phyloP scores from a whole-genome alignment of 2,329 filamentous ascomycete species.

The Nannizziopsis arthrosporioides region DNA sequence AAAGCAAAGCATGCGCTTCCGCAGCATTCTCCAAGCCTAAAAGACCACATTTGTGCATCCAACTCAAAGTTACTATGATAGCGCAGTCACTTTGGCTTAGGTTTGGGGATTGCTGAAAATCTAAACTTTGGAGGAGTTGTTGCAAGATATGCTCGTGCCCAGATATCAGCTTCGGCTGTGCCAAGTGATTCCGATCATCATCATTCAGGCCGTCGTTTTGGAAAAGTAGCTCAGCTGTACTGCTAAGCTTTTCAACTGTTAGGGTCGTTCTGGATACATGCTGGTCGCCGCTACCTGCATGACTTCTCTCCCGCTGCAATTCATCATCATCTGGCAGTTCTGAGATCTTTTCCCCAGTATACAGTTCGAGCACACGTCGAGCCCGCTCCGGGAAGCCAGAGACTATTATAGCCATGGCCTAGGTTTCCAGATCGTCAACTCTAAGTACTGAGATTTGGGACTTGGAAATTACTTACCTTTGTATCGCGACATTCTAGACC shows the following conservation, averaged over 20 bases:
- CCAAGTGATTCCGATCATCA: too few species aligned
- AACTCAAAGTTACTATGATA: slow-evolving; percentile 15
- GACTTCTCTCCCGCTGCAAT: too few species aligned
- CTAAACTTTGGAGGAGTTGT: neutral
- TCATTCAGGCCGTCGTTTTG: neutral
- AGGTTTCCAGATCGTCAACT: too few species aligned
- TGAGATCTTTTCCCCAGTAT: neutral
- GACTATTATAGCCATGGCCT: slow-evolving; percentile 41
- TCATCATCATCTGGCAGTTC: neutral
- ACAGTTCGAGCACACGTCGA: neutral
- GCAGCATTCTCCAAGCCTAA: neutral
- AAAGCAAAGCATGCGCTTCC: slow-evolving; percentile 14
- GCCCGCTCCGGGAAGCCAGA: slow-evolving; percentile 19
- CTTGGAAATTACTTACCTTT: slow-evolving; percentile 40
- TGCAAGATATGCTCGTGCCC: too few species aligned
- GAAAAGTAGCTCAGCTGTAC: too few species aligned
- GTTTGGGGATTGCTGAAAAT: neutral
- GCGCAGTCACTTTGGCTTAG: slow-evolving; percentile 19
- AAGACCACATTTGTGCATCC: slow-evolving; percentile 12
- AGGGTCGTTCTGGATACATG: too few species aligned
- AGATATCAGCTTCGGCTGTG: too few species aligned
- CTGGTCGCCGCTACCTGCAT: too few species aligned
- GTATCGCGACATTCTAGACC: slow-evolving; percentile 52
- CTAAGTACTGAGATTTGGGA: too few species aligned
- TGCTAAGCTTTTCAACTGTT: too few species aligned